phyloP scores from a whole-genome alignment of 116 monocot species.

The Dioscorea cayenensis region DNA sequence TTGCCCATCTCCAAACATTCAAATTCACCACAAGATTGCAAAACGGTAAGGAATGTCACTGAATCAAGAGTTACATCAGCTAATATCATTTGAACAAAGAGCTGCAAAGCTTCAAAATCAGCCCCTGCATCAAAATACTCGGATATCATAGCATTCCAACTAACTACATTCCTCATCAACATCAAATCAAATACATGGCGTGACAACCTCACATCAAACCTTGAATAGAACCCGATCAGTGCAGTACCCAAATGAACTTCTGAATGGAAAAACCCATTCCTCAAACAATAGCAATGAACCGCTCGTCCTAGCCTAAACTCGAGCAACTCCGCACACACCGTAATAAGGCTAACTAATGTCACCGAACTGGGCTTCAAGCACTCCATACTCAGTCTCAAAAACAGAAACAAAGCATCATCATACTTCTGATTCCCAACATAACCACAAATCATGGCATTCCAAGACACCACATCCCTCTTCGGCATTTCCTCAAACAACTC shows the following conservation, averaged over 20 bases:
- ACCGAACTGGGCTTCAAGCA: constrained; percentile 14
- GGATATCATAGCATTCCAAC: constrained; percentile 23
- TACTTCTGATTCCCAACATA: constrained; percentile 4
- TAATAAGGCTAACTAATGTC: constrained; percentile 18
- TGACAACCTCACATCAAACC: constrained; percentile 11
- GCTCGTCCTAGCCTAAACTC: constrained; percentile 15
- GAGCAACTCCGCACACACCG: constrained; percentile 9
- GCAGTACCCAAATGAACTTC: constrained; percentile 19
- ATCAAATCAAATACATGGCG: constrained; percentile 17
- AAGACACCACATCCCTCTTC: constrained; percentile 9
- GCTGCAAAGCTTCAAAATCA: constrained; percentile 11
- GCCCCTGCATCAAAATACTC: constrained; percentile 5
- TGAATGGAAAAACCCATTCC: constrained; percentile 13
- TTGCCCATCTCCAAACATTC: constrained; percentile 12
- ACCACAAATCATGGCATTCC: constrained; percentile 18
- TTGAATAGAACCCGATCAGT: constrained; percentile 26
- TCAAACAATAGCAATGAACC: constrained; percentile 27
- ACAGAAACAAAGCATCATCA: constrained; percentile 8
- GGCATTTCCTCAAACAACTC: constrained; percentile 14
- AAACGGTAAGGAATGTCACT: constrained; percentile 16
- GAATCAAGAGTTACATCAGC: constrained; percentile 6
- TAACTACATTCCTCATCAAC: constrained; percentile 13
- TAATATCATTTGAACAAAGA: constrained; percentile 21
- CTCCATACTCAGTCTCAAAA: constrained; percentile 5
- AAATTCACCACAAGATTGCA: constrained; percentile 16